These are phyloP conservation scores for Hypomyces perniciosus DNA, from an alignment of 2,329 filamentous ascomycete genomes.

Conservation along the genomic window DNA sequence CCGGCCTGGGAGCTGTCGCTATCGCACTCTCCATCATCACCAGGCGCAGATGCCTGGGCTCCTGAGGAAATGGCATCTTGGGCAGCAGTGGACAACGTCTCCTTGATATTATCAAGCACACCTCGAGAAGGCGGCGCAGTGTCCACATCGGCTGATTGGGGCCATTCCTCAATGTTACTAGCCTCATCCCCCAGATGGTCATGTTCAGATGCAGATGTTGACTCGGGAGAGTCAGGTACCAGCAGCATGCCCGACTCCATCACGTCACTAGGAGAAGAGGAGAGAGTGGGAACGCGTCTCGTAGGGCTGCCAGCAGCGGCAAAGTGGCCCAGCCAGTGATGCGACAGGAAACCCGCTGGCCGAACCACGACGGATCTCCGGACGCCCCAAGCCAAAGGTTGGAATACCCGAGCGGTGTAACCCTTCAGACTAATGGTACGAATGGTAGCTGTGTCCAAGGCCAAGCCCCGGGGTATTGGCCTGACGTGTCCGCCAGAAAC, in stretches of 20 bases:
- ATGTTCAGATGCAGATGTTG: not conserved
- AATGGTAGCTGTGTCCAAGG: too few relatives aligned
- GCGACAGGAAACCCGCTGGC: not conserved
- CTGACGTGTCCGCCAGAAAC: too few relatives aligned
- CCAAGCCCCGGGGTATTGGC: too few relatives aligned
- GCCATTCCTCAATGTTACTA: not conserved
- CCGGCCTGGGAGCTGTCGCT: slow-evolving; percentile 10
- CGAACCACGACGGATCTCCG: too few relatives aligned
- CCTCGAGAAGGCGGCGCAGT: not conserved
- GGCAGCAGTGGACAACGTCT: slow-evolving; percentile 8
- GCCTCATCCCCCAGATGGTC: not conserved
- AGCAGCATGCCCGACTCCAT: not conserved
- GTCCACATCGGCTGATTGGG: not conserved
- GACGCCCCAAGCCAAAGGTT: too few relatives aligned
- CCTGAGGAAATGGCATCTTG: slow-evolving; percentile 5
- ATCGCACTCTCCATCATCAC: slow-evolving; percentile 5
- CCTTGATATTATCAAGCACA: slow-evolving; percentile 2
- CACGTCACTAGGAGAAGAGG: not conserved
- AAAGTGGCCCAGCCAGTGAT: not conserved
- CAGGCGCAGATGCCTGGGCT: slow-evolving; percentile 1
- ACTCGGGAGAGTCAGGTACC: not conserved
- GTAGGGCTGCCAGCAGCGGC: not conserved
- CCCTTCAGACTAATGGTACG: too few relatives aligned
- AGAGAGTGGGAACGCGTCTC: not conserved
- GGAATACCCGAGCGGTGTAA: too few relatives aligned